Evolutionary conservation across 2,329 filamentous ascomycete genomes (phyloP), one percentile per base, ranked within the genome.

Genomic region (Botrytis fragariae): DNA sequence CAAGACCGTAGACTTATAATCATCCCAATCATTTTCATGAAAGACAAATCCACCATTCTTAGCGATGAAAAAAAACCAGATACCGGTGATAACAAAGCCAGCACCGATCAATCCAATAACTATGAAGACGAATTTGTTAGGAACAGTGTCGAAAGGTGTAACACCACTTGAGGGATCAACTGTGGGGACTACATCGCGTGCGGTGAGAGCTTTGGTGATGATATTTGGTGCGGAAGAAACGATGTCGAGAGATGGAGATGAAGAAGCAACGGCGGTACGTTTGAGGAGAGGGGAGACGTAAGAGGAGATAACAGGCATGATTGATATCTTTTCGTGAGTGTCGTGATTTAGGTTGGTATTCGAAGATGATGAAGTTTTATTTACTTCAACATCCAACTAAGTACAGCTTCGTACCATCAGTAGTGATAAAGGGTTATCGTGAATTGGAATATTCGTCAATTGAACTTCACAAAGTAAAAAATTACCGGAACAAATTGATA

Each of bases 51-150:
- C 96, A 75, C 96, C 96, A 79, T 98, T 97, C 84, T 93, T 95
- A 73, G 95, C 95, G 92, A 93, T 97, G 87, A 97, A 97, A 88
- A 99, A 98, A 87, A 99, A 98, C 95, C 96, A 99, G 80, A 98
- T 94, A 37, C 87, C 89, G 0, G 86, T 88, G 5, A 93, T 74
- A 37, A 96, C 92, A 80, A 98, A 92, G 45, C 84, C 89, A 0
- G 90, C 90, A 48, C 93, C 94, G 70, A 98, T 89, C 29, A 98
- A 82, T 18, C 93, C 95, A 81, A 98, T 97, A 1, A 98, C 85
- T 0, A 92, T 91, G 80, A 98, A 93, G 78, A 97, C 90, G 74
- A 90, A 93, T 32, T 86, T 88, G 80, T 91, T 91, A 83, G 79
- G 78, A 59, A 82, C 87, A 73, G 87, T 78, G 57, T 85, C 82